phyloP scores from a whole-genome alignment of 2,329 filamentous ascomycete species.

The Neonectria coccinea region DNA sequence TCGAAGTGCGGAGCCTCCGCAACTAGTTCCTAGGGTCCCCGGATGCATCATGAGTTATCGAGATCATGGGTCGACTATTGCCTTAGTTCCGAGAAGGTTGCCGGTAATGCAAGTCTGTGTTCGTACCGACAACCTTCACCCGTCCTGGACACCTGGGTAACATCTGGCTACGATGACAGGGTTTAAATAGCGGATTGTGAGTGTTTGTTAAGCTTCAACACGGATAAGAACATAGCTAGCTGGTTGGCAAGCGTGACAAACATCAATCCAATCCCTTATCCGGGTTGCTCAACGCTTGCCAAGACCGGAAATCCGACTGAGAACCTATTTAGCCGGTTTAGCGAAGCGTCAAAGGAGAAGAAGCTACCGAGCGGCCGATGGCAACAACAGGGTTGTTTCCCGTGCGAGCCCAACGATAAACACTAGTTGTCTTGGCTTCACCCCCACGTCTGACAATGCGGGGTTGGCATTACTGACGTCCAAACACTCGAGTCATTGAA shows the following conservation, averaged over 20 bases:
- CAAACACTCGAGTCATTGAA: background rate
- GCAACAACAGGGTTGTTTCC: background rate
- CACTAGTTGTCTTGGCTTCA: background rate
- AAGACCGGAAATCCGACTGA: background rate
- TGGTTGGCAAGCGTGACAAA: background rate
- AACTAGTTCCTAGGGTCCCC: background rate
- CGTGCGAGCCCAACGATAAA: background rate
- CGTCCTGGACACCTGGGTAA: too few species aligned
- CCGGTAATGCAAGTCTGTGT: too few species aligned
- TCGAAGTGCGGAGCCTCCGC: background rate
- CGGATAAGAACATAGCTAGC: background rate
- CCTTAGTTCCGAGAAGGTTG: too few species aligned
- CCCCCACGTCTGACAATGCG: background rate
- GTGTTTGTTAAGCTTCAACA: too few species aligned
- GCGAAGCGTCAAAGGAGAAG: background rate
- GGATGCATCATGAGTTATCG: background rate
- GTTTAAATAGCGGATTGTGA: too few species aligned
- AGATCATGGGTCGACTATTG: background rate
- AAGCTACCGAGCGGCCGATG: background rate
- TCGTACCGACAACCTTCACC: too few species aligned
- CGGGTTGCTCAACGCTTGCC: background rate
- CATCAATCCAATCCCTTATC: too few species aligned
- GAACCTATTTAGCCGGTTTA: background rate
- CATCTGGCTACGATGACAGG: too few species aligned
- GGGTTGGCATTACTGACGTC: background rate